Base-by-base conservation (phyloP, 371 early-diverging fungal species). In the Mucor saturninus region DNA sequence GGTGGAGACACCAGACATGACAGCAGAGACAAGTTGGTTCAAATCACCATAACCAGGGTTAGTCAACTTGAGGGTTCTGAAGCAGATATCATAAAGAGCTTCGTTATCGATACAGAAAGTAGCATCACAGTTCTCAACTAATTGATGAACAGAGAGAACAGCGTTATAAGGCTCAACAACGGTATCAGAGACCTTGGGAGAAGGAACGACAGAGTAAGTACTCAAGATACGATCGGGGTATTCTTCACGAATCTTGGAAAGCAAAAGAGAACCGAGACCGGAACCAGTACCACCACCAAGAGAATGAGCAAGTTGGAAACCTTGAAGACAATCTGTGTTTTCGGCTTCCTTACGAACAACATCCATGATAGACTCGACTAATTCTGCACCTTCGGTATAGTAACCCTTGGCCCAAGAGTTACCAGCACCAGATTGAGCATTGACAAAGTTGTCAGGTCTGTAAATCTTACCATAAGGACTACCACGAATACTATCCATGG, bases 71-170 rank as follows among this genome's bases (percentile, higher is more conserved):
- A 96, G 80, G 21, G 94, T 94, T 65, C 91, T 86, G 75, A 87
- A 86, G 77, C 95, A 96, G 55, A 96, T 95, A 67, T 95, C 90
- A 71, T 95, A 94, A 37, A 96, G 81, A 32, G 96, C 99, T 76
- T 99, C 98, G 85, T 99, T 99, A 79, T 99, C 99, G 62, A 99
- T 97, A 84, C 98, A 97, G 89, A 98, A 99, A 42, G 98, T 97
- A 72, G 93, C 93, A 79, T 96, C 95, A 65, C 93, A 89, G 85
- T 95, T 94, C 68, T 96, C 96, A 38, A 94, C 94, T 38, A 95
- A 78, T 77, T 94, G 94, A 68, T 95, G 94, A 30, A 93, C 91
- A 40, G 92, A 89, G 49, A 96, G 86, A 1, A 91, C 92, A 55
- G 96, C 95, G 73, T 96, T 96, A 81, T 96, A 96, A 26, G 96